Conservation (phyloP, 768 basidiomycete species). For the Calocybe indica region DNA sequence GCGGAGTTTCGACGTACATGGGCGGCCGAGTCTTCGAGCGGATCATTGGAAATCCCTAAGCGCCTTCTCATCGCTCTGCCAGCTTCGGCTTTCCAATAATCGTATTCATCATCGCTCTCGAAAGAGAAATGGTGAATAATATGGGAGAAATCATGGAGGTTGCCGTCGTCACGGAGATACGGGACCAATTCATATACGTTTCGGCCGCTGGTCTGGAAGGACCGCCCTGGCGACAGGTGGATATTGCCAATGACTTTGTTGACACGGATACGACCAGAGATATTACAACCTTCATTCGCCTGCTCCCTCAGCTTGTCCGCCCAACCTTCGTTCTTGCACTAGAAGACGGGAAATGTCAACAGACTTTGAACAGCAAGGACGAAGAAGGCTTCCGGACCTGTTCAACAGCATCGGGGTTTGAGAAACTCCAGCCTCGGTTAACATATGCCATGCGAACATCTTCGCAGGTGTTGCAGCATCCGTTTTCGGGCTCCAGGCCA, state of each 20-base stretch:
- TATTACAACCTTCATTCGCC: conserved; percentile 90
- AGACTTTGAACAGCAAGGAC: neutral
- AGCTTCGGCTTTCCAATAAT: conserved; percentile 55
- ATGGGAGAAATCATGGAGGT: conserved; percentile 93
- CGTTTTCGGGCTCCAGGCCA: conserved; percentile 63
- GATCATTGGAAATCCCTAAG: conserved; percentile 69
- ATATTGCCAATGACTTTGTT: conserved; percentile 98
- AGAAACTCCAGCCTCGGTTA: conserved; percentile 92
- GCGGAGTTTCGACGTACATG: conserved; percentile 30
- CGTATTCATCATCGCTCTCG: conserved; percentile 78
- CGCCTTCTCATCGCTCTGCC: conserved; percentile 61
- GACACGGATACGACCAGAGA: conserved; percentile 85
- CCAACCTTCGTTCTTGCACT: conserved; percentile 96
- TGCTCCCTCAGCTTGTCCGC: conserved; percentile 89
- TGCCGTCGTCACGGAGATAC: conserved; percentile 83
- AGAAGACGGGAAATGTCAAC: conserved; percentile 1
- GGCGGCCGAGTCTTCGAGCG: conserved; percentile 63
- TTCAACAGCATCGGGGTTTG: conserved; percentile 84
- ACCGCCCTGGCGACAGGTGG: conserved; percentile 89
- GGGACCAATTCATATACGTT: conserved; percentile 89
- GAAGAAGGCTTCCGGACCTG: conserved; percentile 51
- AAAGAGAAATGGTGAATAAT: conserved; percentile 78
- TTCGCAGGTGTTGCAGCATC: conserved; percentile 96
- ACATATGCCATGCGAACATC: conserved; percentile 88
- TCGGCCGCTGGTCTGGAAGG: conserved; percentile 83